These are phyloP conservation scores for Sphagnum tenellum DNA, from an alignment of 225 moss, liverwort and hornwort genomes.

Conservation along the genomic window DNA sequence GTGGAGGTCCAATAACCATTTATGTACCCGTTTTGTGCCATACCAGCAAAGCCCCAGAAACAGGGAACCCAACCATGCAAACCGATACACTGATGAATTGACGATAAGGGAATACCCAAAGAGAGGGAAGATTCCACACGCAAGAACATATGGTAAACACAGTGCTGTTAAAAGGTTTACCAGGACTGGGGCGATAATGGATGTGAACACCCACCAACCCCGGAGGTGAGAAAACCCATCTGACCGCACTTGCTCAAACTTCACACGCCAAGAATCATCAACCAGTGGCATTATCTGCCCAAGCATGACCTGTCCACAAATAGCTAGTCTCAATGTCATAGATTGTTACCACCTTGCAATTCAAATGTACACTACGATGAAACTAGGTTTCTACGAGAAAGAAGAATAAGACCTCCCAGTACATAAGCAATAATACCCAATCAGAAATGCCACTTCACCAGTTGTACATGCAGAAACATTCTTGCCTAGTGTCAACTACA, in stretches of 20 bases:
- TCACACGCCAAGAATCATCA: conserved; percentile 78
- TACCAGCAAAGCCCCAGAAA: conserved; percentile 66
- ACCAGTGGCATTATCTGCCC: conserved; percentile 80
- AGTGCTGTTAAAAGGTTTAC: conserved; percentile 61
- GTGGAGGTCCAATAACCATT: conserved; percentile 87
- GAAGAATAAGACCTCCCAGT: too few relatives aligned
- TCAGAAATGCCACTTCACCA: too few relatives aligned
- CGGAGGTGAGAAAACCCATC: conserved; percentile 79
- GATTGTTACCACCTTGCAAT: neutral
- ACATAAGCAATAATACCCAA: too few relatives aligned
- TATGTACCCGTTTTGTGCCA: conserved; percentile 59
- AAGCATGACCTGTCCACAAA: conserved; percentile 70
- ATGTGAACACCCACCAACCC: conserved; percentile 79
- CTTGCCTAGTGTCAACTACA: too few relatives aligned
- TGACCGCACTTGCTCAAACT: conserved; percentile 86
- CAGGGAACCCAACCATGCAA: conserved; percentile 89
- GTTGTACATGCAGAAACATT: too few relatives aligned
- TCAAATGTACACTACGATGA: too few relatives aligned
- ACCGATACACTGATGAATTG: conserved; percentile 75
- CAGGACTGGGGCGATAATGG: conserved; percentile 76
- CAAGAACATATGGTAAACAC: conserved; percentile 60
- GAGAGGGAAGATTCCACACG: conserved; percentile 54
- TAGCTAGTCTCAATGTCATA: neutral
- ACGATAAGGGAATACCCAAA: conserved; percentile 65
- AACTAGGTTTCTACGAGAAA: too few relatives aligned